Percentiles rank a stretch among this genome's conserved stretches.
phyloP scores from a whole-genome alignment of 176 grass and related monocot genomes.

The Triticum urartu region DNA sequence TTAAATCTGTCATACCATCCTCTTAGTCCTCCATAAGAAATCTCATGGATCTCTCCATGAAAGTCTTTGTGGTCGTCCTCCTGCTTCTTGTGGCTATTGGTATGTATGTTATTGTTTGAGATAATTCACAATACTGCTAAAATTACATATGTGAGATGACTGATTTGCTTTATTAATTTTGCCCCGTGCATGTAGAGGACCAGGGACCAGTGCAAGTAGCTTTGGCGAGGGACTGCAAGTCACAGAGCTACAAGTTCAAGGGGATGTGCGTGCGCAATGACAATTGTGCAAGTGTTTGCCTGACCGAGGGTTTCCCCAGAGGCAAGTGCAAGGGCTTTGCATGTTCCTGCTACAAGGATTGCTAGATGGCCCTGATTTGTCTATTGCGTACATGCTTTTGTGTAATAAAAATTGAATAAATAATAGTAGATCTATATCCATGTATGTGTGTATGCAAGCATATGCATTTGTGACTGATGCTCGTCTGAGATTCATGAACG shows the following conservation, averaged over 20 bases:
- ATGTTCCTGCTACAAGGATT: not conserved
- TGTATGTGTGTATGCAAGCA: not conserved
- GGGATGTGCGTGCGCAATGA: constrained; percentile 23
- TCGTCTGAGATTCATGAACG: not conserved
- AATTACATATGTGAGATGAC: not conserved
- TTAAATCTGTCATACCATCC: not conserved
- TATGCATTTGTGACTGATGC: not conserved
- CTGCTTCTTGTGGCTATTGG: not conserved
- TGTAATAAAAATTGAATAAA: not conserved
- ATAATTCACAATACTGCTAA: not conserved
- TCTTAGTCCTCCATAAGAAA: not conserved
- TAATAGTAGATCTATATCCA: not conserved
- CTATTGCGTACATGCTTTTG: not conserved
- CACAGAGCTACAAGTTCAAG: constrained; percentile 39
- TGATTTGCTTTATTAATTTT: not conserved
- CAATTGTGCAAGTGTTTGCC: constrained; percentile 55
- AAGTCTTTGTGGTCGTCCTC: not conserved
- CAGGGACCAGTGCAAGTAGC: constrained; percentile 10
- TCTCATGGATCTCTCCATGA: not conserved
- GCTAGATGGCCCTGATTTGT: not conserved
- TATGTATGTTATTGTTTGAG: not conserved
- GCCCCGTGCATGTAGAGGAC: constrained; percentile 20
- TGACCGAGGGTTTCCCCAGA: constrained; percentile 41
- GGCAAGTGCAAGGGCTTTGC: constrained; percentile 35
- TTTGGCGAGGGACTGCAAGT: constrained; percentile 39